A percentile compares a stretch with the other conserved stretches of the same genome.
Evolutionary conservation across 2,329 filamentous ascomycete species (phyloP).

Genomic region (Nemania sp.): DNA sequence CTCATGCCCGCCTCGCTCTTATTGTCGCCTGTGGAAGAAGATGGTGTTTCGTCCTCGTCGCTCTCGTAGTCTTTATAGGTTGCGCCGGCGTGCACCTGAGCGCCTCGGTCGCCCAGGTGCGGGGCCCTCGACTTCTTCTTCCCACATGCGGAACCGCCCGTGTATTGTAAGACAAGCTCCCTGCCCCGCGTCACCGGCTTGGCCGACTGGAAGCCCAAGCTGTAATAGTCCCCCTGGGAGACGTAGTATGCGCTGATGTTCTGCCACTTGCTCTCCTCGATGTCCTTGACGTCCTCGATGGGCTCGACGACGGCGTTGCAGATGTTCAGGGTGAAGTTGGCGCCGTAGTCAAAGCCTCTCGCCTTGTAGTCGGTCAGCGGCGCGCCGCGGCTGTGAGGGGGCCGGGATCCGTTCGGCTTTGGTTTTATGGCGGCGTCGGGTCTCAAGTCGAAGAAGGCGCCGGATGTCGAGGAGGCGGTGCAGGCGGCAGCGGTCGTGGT

Average conservation of each 20-base stretch:
- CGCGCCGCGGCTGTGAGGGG: constrained; percentile 45
- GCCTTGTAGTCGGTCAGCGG: constrained; percentile 62
- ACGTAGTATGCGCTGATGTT: constrained; percentile 83
- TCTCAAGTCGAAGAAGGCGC: constrained; percentile 63
- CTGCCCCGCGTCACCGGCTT: constrained; percentile 65
- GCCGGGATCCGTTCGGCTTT: constrained; percentile 49
- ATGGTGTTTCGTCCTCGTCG: constrained; percentile 36
- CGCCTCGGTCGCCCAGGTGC: constrained; percentile 35
- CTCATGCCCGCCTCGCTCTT: background rate
- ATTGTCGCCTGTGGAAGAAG: constrained; percentile 18
- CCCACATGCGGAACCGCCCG: constrained; percentile 74
- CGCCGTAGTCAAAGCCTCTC: constrained; percentile 75
- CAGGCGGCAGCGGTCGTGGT: constrained; percentile 54
- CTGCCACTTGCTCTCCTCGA: constrained; percentile 64
- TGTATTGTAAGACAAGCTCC: constrained; percentile 78
- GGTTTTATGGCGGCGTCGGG: constrained; percentile 55
- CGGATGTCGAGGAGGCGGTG: constrained; percentile 60
- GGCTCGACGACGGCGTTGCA: constrained; percentile 75
- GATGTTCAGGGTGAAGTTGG: constrained; percentile 84
- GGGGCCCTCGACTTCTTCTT: constrained; percentile 45
- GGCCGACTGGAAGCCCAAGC: constrained; percentile 71
- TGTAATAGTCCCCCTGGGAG: constrained; percentile 67
- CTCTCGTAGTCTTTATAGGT: constrained; percentile 40
- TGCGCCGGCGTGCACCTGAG: constrained; percentile 46
- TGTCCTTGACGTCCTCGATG: constrained; percentile 65